Evolutionary conservation across 495 filamentous ascomycete species (phyloP), one percentile per base, ranked within the genome.

Genomic region (Viridothelium virens): DNA sequence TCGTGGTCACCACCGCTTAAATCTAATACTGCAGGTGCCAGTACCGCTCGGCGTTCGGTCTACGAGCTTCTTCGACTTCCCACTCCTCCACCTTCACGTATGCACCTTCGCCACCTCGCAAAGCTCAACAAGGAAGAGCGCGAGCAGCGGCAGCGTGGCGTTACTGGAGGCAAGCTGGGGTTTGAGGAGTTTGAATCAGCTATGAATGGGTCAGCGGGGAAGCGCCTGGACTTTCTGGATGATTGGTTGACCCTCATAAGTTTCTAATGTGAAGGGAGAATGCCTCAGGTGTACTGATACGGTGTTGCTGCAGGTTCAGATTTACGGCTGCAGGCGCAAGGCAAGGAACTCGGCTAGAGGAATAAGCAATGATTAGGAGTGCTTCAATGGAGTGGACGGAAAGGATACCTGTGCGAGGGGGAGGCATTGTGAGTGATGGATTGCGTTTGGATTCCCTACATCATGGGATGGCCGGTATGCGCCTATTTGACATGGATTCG

Each of bases 161-260:
- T 69, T 2, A 65, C 66, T 4, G 31, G 48, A 14, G 69, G 71
- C 33, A 64, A 64, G 14, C 63, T 69, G 33, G 70, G 38, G 33
- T 63, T 67, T 16, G 66, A 67, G 11, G 71, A 73, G 46, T 39
- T 73, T 12, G 71, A 69, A 31, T 25, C 12, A 9, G 62, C 64
- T 5, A 67, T 69, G 14, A 37, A 62, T 6, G 65, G 53, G 7
- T 31, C 53, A 10, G 53, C 31, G 7, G 53, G 53, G 31, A 31
- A 18, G 53, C 33, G 36, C 10, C 31, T 59, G 18, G 31, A 59
- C 5, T 59, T 59, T 31, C 31, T 59, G 53, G 53, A 59, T 36
- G 53, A 59, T 36, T 59, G 53, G 53, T 59, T 59, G 31, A 59
- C 53, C 36, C 36, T 59, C 25, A 36, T 59, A 11, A 59, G 53